These are phyloP conservation scores for Ceratocystis huliohia DNA, from an alignment of 2,329 filamentous ascomycete species.

Conservation along the genomic window DNA sequence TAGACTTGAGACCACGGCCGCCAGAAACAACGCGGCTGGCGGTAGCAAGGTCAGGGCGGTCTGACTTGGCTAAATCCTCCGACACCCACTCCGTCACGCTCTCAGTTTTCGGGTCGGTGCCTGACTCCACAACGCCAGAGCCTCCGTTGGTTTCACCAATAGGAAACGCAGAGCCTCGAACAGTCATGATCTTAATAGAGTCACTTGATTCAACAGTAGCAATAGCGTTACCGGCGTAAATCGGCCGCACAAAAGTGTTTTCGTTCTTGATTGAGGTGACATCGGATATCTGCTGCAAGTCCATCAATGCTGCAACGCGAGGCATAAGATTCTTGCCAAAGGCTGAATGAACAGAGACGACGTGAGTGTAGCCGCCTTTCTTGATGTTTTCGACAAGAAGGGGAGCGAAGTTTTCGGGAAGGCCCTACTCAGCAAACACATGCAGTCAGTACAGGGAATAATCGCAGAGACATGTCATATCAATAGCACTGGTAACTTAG, in stretches of 20 bases:
- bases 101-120: constrained; percentile 67
- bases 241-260: constrained; percentile 89
- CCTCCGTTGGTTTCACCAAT: constrained; percentile 58
- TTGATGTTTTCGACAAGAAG: constrained; percentile 93
- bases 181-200: constrained; percentile 73
- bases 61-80: constrained; percentile 83
- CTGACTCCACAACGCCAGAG: constrained; percentile 64
- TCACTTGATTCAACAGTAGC: constrained; percentile 88
- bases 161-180: constrained; percentile 85
- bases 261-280: constrained; percentile 77
- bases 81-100: constrained; percentile 76
- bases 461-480: background rate
- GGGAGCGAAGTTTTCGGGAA: constrained; percentile 90
- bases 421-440: constrained; percentile 42
- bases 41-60: constrained; percentile 86
- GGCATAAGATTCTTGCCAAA: constrained; percentile 95
- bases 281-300: constrained; percentile 88
- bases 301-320: constrained; percentile 78
- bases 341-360: constrained; percentile 80
- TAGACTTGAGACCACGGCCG: constrained; percentile 89
- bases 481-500: background rate
- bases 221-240: constrained; percentile 96
- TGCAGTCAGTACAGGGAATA: constrained; percentile 1
- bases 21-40: constrained; percentile 83
- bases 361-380: constrained; percentile 84